Evolutionary conservation across 2,329 filamentous ascomycete species (phyloP), one percentile per base, ranked within the genome.

Genomic region (Stagonosporopsis cucurbitacearum): DNA sequence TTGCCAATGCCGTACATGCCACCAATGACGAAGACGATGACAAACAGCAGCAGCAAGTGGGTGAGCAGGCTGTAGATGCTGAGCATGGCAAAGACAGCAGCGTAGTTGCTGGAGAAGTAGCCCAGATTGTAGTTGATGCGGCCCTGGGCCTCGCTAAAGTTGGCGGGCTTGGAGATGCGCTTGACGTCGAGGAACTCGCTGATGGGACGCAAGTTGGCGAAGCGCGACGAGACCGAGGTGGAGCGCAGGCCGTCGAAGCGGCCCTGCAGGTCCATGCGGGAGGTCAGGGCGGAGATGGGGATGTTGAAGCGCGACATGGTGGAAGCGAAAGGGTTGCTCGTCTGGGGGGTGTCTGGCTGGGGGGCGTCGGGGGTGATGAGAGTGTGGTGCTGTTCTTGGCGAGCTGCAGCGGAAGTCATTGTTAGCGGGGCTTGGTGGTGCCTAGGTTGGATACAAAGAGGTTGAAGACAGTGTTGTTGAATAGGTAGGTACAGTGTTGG

Each of bases 21-120:
- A 65, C 85, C 88, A 50, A 91, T 84, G 56, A 96, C 89, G 48
- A 99, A 84, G 72, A 96, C 78, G 75, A 99, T 96, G 79, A 96
- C 92, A 75, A 98, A 97, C 59, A 97, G 86, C 48, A 99, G 84
- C 41, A 88, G 79, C 71, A 86, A 82, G 80, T 97, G 98, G 68
- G 91, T 95, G 71, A 99, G 84, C 71, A 99, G 81, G 71, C 91
- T 91, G 83, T 99, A 99, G 80, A 99, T 89, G 82, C 90, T 91
- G 73, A 99, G 88, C 88, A 99, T 96, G 69, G 90, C 83, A 75
- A 98, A 96, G 68, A 98, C 86, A 62, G 90, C 89, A 66, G 90
- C 89, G 85, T 99, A 99, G 83, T 99, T 99, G 88, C 92, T 97
- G 60, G 92, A 96, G 84, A 96, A 99, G 82, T 98, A 90, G 76